A percentile compares a stretch with the other conserved stretches of the same genome.
phyloP scores from a whole-genome alignment of 2,329 filamentous ascomycete species.

The Clonostachys sp. region DNA sequence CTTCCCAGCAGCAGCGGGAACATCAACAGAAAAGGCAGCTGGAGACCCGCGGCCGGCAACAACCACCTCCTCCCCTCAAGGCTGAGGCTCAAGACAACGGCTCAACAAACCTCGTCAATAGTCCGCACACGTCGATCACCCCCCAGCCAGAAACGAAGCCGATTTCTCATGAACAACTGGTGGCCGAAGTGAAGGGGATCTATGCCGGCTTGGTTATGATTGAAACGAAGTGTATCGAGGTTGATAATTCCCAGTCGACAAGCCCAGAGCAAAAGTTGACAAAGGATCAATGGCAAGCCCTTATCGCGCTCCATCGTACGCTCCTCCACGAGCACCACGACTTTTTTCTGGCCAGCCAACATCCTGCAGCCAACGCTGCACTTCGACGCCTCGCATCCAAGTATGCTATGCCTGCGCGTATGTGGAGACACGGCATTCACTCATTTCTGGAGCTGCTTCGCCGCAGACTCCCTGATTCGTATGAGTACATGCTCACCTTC shows the following conservation, averaged over 20 bases:
- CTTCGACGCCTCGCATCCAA: slow-evolving; percentile 68
- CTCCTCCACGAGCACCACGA: slow-evolving; percentile 80
- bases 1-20: neutral
- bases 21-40: neutral
- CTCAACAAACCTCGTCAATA: neutral
- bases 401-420: slow-evolving; percentile 85
- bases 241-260: slow-evolving; percentile 59
- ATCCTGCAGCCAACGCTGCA: slow-evolving; percentile 69
- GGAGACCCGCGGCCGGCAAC: neutral
- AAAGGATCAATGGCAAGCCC: slow-evolving; percentile 75
- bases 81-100: neutral
- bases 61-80: neutral
- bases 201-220: slow-evolving; percentile 83
- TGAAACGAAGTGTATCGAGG: slow-evolving; percentile 81
- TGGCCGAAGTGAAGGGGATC: slow-evolving; percentile 77
- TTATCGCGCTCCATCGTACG: slow-evolving; percentile 78
- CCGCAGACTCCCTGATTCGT: slow-evolving; percentile 66
- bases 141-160: slow-evolving; percentile 58
- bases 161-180: slow-evolving; percentile 74
- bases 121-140: neutral
- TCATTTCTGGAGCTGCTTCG: slow-evolving; percentile 75
- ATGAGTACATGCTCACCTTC: slow-evolving; percentile 88
- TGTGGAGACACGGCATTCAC: slow-evolving; percentile 94
- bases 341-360: slow-evolving; percentile 82
- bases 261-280: slow-evolving; percentile 25